Evolutionary conservation across 2,329 filamentous ascomycete genomes (phyloP).

Genomic region (Aspergillus hortae): DNA sequence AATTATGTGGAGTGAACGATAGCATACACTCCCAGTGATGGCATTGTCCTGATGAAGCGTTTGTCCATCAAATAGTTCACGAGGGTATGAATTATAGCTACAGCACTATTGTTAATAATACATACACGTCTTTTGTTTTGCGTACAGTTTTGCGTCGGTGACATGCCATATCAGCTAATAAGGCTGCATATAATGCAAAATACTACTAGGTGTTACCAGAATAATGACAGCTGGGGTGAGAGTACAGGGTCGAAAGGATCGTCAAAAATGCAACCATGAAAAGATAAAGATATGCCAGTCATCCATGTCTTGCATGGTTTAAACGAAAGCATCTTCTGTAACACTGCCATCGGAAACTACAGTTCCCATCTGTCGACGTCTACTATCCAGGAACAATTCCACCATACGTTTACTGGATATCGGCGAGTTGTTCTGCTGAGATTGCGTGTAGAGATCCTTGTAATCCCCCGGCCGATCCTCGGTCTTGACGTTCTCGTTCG

Average conservation of each 20-base stretch:
- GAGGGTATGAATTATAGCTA: not conserved
- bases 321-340: conserved; percentile 26
- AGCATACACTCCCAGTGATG: not conserved
- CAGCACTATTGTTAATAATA: not conserved
- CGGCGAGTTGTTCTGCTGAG: conserved; percentile 21
- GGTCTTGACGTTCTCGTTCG: conserved; percentile 29
- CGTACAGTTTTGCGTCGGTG: too few relatives aligned
- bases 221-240: not conserved
- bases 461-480: conserved; percentile 13
- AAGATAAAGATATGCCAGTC: too few relatives aligned
- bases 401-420: conserved; percentile 37
- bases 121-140: too few relatives aligned
- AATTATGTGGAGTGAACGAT: conserved; percentile 64
- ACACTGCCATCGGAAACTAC: conserved; percentile 15
- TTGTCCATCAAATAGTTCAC: not conserved
- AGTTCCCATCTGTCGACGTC: conserved; percentile 22
- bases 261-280: not conserved
- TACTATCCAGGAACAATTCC: conserved; percentile 34
- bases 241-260: not conserved
- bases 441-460: conserved; percentile 16
- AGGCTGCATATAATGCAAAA: not conserved
- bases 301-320: too few relatives aligned
- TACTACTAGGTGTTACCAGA: not conserved
- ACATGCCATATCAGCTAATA: not conserved
- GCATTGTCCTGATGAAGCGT: not conserved